Evolutionary conservation across 2,329 filamentous ascomycete species (phyloP).

Genomic region (Metarhizium robertsii): DNA sequence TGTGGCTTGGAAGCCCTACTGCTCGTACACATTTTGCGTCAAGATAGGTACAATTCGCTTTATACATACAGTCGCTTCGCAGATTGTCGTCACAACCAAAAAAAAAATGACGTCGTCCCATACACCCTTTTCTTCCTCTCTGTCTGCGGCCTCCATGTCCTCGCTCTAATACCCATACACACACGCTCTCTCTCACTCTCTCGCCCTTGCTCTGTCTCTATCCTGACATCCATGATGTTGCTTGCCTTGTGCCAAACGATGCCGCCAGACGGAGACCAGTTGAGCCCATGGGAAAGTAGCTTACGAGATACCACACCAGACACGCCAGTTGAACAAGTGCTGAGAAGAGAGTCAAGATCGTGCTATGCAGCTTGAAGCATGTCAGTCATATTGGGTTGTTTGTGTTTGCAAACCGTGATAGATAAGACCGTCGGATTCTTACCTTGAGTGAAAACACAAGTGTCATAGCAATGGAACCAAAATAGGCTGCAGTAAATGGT

Average conservation of each 20-base stretch:
- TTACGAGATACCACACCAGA: constrained; percentile 87
- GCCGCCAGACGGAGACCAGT: constrained; percentile 80
- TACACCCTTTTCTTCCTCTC: neutral
- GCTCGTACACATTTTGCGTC: neutral
- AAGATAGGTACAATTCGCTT: neutral
- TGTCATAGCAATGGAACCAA: constrained; percentile 83
- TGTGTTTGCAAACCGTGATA: neutral
- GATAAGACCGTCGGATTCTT: constrained; percentile 33
- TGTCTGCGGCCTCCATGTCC: neutral
- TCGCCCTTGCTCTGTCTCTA: constrained; percentile 22
- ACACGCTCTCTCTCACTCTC: neutral
- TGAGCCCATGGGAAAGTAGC: constrained; percentile 96
- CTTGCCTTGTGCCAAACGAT: constrained; percentile 73
- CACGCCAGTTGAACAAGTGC: constrained; percentile 76
- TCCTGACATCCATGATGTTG: constrained; percentile 80
- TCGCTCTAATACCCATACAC: neutral
- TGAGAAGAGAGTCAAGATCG: constrained; percentile 75
- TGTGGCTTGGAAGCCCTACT: neutral
- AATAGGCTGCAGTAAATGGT: constrained; percentile 90
- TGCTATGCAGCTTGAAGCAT: constrained; percentile 61
- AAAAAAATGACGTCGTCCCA: neutral
- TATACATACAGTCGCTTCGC: neutral
- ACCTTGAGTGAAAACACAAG: constrained; percentile 89
- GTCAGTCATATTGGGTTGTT: constrained; percentile 1
- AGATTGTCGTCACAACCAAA: neutral